These are phyloP conservation scores for Geotrichum restrictum DNA, from an alignment of 1,139 yeast genomes.

Conservation along the genomic window DNA sequence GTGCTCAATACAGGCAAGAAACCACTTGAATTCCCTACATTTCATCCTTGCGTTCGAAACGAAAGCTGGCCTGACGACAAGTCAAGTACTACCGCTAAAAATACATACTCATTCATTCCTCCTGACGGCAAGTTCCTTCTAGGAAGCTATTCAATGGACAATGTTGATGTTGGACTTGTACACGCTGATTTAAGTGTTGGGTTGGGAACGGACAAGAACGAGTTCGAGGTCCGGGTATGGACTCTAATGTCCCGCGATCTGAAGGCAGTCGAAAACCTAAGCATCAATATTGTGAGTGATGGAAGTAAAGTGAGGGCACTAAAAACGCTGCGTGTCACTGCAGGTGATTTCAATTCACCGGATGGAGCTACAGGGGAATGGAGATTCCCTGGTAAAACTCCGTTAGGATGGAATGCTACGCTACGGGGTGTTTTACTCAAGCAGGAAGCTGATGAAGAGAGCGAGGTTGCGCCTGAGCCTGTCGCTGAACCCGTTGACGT, in stretches of 20 bases:
- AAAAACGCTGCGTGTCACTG: slow-evolving; percentile 58
- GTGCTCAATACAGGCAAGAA: slow-evolving; percentile 43
- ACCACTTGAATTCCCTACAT: slow-evolving; percentile 40
- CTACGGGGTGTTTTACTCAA: slow-evolving; percentile 53
- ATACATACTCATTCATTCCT: slow-evolving; percentile 64
- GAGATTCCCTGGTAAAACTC: slow-evolving; percentile 58
- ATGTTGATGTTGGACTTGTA: slow-evolving; percentile 51
- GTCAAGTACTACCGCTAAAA: background rate
- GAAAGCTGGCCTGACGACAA: background rate
- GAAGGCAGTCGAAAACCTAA: slow-evolving; percentile 54
- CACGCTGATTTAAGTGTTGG: slow-evolving; percentile 58
- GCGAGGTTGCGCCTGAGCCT: slow-evolving; percentile 10
- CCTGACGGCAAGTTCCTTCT: slow-evolving; percentile 78
- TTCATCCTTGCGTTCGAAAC: slow-evolving; percentile 55
- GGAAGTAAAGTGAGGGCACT: slow-evolving; percentile 32
- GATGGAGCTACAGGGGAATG: slow-evolving; percentile 62
- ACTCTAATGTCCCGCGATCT: slow-evolving; percentile 52
- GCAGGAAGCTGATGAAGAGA: slow-evolving; percentile 7
- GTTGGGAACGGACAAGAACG: slow-evolving; percentile 59
- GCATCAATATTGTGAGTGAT: slow-evolving; percentile 49
- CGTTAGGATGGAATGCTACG: slow-evolving; percentile 66
- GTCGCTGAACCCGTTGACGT: background rate
- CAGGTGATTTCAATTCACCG: slow-evolving; percentile 63
- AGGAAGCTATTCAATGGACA: slow-evolving; percentile 61
- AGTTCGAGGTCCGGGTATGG: slow-evolving; percentile 68